Base-by-base conservation (phyloP, 2,329 filamentous ascomycete species). In the Cercospora sp. region DNA sequence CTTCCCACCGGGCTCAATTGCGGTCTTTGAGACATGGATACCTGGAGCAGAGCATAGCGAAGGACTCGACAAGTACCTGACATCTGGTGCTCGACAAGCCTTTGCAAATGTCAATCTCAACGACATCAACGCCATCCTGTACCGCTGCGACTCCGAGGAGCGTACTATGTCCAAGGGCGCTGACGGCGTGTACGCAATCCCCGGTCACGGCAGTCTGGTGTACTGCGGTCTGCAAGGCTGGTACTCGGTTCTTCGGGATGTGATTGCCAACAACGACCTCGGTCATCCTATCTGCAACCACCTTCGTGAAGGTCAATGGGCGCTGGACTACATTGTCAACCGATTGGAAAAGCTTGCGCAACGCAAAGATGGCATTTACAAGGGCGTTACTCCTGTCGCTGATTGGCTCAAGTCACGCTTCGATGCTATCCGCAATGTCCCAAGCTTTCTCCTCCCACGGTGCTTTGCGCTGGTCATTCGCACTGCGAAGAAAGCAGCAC, bases 151-250 rank as follows among this genome's bases (percentile, higher is more conserved):
- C 69, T 88, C 93, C 3, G 95, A 99, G 79, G 96, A 92, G 80
- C 87, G 88, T 59, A 93, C 95, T 73, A 88, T 87, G 6, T 97
- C 91, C 71, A 86, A 86, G 62, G 92, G 93, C 3, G 86, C 87
- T 68, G 92, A 97, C 77, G 94, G 95, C n/a, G 89, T 90, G 8
- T 99, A 98, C 81, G 87, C 89, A 63, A 90, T 99, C 71, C 95
- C 95, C 1, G 89, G 90, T 1, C 85, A 93, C 76, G 94, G 94
- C 2, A 89, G 91, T 68, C 86, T 97, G 51, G 92, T 97, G 2
- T 99, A 98, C 79, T 94, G 94, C 69, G 95, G 95, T 69, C 85
- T 99, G n/a, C 95, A 99, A 79, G 96, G 96, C 43, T 99, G 95
- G 94, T 97, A 94, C 93, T 97, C 93, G 78, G 84, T 97, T 0